Percentiles rank a stretch among this genome's conserved stretches.
phyloP scores from a whole-genome alignment of 2,329 filamentous ascomycete species.

The Pyrenochaeta sp. region DNA sequence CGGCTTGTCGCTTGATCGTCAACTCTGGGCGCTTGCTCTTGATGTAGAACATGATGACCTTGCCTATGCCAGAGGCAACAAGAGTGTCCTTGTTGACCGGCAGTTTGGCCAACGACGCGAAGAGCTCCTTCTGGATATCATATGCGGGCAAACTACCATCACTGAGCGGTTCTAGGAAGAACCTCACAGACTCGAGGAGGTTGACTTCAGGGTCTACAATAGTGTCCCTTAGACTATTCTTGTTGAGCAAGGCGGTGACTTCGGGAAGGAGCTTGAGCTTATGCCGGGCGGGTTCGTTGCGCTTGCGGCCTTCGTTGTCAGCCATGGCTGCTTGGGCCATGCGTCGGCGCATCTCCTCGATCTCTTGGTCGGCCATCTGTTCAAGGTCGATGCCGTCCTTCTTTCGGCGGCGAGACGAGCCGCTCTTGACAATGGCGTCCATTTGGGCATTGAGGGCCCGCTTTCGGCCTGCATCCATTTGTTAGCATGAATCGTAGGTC shows the following conservation, averaged over 20 bases:
- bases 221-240: constrained; percentile 83
- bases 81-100: constrained; percentile 92
- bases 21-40: constrained; percentile 90
- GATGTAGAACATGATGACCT: constrained; percentile 96
- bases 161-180: constrained; percentile 94
- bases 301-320: constrained; percentile 82
- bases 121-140: constrained; percentile 95
- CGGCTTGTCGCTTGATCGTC: constrained; percentile 90
- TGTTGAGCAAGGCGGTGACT: constrained; percentile 86
- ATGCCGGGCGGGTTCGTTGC: constrained; percentile 82
- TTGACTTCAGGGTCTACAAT: constrained; percentile 95
- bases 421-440: constrained; percentile 86
- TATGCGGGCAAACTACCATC: constrained; percentile 95
- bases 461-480: constrained; percentile 64
- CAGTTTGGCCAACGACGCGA: constrained; percentile 78
- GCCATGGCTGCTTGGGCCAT: constrained; percentile 92
- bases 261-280: constrained; percentile 95
- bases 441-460: constrained; percentile 86
- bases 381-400: constrained; percentile 93
- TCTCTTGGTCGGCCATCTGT: constrained; percentile 87
- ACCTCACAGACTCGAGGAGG: constrained; percentile 91
- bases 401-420: constrained; percentile 75
- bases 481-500: constrained; percentile 16
- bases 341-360: constrained; percentile 83
- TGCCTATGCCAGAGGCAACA: constrained; percentile 91